Base-by-base conservation (phyloP, 2,329 filamentous ascomycete genomes). In the Kalmusia sp. region DNA sequence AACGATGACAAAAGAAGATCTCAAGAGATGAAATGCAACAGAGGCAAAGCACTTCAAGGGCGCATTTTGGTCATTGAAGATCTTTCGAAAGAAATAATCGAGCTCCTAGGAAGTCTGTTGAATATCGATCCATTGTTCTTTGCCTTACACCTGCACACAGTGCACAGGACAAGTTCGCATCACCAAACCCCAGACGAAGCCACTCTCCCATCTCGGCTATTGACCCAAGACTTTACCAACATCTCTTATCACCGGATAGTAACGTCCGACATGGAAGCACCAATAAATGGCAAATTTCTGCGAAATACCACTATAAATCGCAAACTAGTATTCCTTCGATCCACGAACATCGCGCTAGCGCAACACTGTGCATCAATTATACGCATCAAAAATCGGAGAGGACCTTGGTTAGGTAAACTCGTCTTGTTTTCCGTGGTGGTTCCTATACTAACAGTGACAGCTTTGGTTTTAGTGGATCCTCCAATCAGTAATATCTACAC, bases 121-220 rank as follows among this genome's bases (percentile, higher is more conserved):
- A 71, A 77, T 35, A 68, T 79, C 21, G 76, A 79, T n/a, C 77
- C 77, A 0, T 58, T 74, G 1, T 80, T 81, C 63, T 80, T 79
- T 61, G 61, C 76, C 7, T 70, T 71, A 12, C 76, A 79, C 27
- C 70, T 80, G 22, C 69, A 59, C 28, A 49, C 51, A 14, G 14
- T 14, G 9, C n/a, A 39, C 8, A 44, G 48, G 9, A 47, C 35
- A 17, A 47, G 25, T 6, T 40, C 22, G 40, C 27, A 14, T 28
- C 49, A 19, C 52, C 57, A 33, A 52, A 49, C 19, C 12, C 51
- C 57, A 12, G 47, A 59, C 17, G 46, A 52, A 22, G 57, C 58
- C 1, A 51, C 51, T 4, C 40, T 62, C 6, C 61, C 59, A 27
- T 63, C 61, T 1, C 48, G 59, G 6, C 35, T 61, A 1, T 11